phyloP scores from a whole-genome alignment of 129 eudicot genomes.

The Apium graveolens region DNA sequence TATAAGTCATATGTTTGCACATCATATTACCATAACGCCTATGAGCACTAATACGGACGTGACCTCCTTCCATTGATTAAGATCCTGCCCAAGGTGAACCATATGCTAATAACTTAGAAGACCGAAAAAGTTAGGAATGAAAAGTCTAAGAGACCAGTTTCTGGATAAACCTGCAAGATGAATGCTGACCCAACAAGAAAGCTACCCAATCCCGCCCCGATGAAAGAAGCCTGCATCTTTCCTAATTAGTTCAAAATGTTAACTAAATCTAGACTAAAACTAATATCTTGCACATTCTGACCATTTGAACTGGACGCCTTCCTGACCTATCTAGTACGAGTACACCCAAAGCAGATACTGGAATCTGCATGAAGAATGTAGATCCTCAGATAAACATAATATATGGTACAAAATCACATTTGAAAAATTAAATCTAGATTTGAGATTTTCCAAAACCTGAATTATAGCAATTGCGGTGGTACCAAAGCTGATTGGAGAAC shows the following conservation, averaged over 20 bases:
- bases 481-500: constrained; percentile 14
- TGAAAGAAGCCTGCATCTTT: constrained; percentile 17
- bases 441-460: constrained; percentile 14
- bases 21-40: constrained; percentile 21
- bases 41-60: constrained; percentile 8
- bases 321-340: constrained; percentile 23
- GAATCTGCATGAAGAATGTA: constrained; percentile 11
- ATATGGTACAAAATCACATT: not conserved
- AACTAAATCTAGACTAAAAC: not conserved
- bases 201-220: constrained; percentile 18
- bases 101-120: not conserved
- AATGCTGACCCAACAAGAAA: constrained; percentile 18
- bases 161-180: constrained; percentile 15
- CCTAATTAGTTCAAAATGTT: not conserved
- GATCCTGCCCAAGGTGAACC: constrained; percentile 12
- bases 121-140: not conserved
- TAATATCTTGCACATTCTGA: not conserved
- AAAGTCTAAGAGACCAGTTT: not conserved
- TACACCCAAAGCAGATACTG: constrained; percentile 11
- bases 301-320: constrained; percentile 32
- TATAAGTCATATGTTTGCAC: not conserved
- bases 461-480: constrained; percentile 20
- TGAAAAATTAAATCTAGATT: not conserved
- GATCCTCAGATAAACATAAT: not conserved
- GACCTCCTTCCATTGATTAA: constrained; percentile 8